Evolutionary conservation across 2,329 filamentous ascomycete genomes (phyloP), one percentile per base, ranked within the genome.

Genomic region (Trichophyton benhamiae): DNA sequence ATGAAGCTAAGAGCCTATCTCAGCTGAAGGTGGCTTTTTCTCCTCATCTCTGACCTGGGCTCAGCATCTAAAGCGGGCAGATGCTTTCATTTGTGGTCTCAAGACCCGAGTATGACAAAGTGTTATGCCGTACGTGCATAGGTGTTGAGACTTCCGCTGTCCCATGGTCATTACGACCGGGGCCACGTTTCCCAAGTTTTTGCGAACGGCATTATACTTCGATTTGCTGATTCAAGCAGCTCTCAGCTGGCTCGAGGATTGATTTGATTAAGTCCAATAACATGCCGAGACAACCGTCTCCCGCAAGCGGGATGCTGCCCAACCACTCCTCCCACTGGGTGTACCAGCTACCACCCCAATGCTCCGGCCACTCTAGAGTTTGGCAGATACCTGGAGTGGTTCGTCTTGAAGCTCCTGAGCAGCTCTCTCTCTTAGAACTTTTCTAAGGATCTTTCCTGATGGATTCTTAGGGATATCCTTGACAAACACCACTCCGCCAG

Each of bases 401-500:
- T 30, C 49, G 3, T 58, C 25, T n/a, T 59, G 33, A 11, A 57
- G 9, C 67, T 77, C 75, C 62, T 68, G 65, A 60, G 69, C 72
- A 4, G 74, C 75, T 63, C 67, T 71, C 0, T 77, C 76, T 49
- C 76, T 74, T 63, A 78, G 65, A 30, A 68, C 65, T 61, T 72
- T 71, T 42, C 76, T 70, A 59, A 77, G 62, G 58, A 77, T 78
- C 68, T 79, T 79, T 7, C 77, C 77, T 1, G 74, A 75, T 66
- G 75, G 70, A 63, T 87, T 88, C 76, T 88, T 90, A n/a, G 87
- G 87, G 36, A 91, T 84, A 11, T 76, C 76, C 38, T 87, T 80
- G 3, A 87, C 76, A 68, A 90, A 88, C 9, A 79, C 74, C n/a
- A 91, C 81, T 0, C 87, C 87, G 0, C 87, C 87, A 3, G 83